Base-by-base conservation (phyloP, 768 basidiomycete genomes). In the Lyophyllum atratum region DNA sequence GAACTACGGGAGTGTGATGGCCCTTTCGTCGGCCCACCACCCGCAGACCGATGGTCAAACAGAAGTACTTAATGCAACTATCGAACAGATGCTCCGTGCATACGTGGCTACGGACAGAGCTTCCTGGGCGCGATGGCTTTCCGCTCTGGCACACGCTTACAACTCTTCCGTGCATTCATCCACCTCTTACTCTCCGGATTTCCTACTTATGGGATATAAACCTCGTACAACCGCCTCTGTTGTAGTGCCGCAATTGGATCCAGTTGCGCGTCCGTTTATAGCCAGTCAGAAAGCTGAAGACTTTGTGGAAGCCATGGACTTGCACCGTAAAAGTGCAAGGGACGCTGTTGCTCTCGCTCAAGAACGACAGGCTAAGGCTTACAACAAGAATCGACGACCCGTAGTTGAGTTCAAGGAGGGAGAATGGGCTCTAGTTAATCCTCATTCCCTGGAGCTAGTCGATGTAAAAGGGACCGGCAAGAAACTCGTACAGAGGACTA, bases 31-130 rank as follows among this genome's bases (percentile, higher is more conserved):
- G 4, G 22, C 52, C 12, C 25, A 44, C 17, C 52, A 78, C 52
- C 76, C 73, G 0, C 73, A 77, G 57, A 70, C 37, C 4, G 71
- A 80, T 55, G 72, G 76, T 1, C 72, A 75, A 33, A 70, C 49
- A 0, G 49, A 57, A 40, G n/a, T 48, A 3, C 26, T 57, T 10
- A 54, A 54, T 21, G 19, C 25, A 7, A 25, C 25, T 17, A 40
- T 54, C 3, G 43, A 54, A 37, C 24, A 64, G 25, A 70, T 69
- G 62, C 44, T 74, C 0, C 55, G 66, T 1, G 68, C 69, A 0
- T 74, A 68, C 39, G 68, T 70, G 2, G 60, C 56, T 1, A 49
- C 46, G 12, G 56, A 69, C 21, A 59, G 69, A 10, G 21, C 61
- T 10, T 34, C 56, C 10, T 76, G 74, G 74, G 42, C 69, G 0